Percentiles rank a stretch among this genome's conserved stretches.
phyloP scores from a whole-genome alignment of 2,329 filamentous ascomycete species.

The Hypoxylon sp. region DNA sequence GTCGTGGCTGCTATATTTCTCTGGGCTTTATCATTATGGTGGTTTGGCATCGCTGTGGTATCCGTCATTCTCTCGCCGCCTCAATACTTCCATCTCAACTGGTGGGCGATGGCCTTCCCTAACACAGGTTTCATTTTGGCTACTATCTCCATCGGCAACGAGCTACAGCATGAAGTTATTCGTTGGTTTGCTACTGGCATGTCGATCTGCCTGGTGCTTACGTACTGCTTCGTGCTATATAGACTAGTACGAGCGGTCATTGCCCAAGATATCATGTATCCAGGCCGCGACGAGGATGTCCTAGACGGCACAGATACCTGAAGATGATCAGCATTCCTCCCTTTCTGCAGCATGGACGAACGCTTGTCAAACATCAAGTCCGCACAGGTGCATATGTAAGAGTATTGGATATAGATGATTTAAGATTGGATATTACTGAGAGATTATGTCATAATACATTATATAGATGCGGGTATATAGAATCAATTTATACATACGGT shows the following conservation, averaged over 20 bases:
- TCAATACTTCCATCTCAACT: slow-evolving; percentile 71
- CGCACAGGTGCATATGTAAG: not conserved
- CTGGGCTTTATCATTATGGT: slow-evolving; percentile 75
- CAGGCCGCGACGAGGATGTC: slow-evolving; percentile 68
- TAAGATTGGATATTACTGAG: slow-evolving; percentile 4
- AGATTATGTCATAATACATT: not conserved
- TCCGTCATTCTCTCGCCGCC: slow-evolving; percentile 63
- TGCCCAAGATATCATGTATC: slow-evolving; percentile 68
- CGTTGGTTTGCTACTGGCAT: slow-evolving; percentile 66
- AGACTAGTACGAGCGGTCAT: slow-evolving; percentile 64
- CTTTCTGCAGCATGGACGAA: not conserved
- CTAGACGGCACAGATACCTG: slow-evolving; percentile 30
- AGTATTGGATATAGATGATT: slow-evolving; percentile 7
- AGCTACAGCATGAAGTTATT: slow-evolving; percentile 62
- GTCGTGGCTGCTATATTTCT: slow-evolving; percentile 69
- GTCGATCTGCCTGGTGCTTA: slow-evolving; percentile 61
- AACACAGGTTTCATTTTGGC: slow-evolving; percentile 72
- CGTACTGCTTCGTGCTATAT: slow-evolving; percentile 62
- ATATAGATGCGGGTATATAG: not conserved
- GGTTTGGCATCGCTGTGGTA: slow-evolving; percentile 67
- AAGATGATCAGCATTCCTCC: not conserved
- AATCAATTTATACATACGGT: too few species aligned
- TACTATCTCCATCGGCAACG: slow-evolving; percentile 68
- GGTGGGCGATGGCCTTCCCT: slow-evolving; percentile 76
- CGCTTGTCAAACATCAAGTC: not conserved